Base-by-base conservation (phyloP, 441 rosid genomes). In the Gossypium schwendimanii region DNA sequence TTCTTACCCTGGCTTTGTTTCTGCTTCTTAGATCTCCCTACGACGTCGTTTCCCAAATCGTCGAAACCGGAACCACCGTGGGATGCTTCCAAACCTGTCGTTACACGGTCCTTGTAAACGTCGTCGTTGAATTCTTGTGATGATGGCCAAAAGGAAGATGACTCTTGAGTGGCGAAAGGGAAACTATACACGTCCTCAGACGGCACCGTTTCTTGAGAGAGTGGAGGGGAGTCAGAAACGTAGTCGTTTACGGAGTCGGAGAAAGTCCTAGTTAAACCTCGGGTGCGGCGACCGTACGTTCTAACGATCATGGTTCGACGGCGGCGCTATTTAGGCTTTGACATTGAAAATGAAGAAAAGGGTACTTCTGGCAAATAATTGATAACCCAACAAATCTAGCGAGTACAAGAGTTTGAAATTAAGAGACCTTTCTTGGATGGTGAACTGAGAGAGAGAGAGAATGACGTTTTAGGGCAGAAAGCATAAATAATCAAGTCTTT, bases 231-330 rank as follows among this genome's bases (percentile, higher is more conserved):
- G 74, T 86, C 87, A n/a, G 84, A 76, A 23, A 76, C 82, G 74
- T 72, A 70, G 63, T 84, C 94, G 84, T 75, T 68, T 2, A 74
- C 18, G 15, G 87, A 72, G 71, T 81, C 93, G 70, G 94, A 82
- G 45, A 74, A 73, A 39, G 84, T 78, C 68, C 87, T 77, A 3
- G 84, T 28, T 28, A 85, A 69, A 33, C 84, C 84, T 54, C 89
- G 81, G 75, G 76, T 89, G 69, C 98, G 95, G 77, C 97, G 95
- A 72, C 97, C 97, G 89, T 92, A 94, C 0, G 93, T 90, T 75
- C 97, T 84, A 67, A 87, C 97, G 61, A 89, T 90, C 98, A 89
- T 92, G 76, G 78, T 69, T 73, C 72, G 18, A 45, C 10, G 2
- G n/a, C 9, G 39, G 36, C 50, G 69, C 18, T 61, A 33, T 9